Evolutionary conservation across 495 filamentous ascomycete genomes (phyloP).

Genomic region (Bathelium albidoporum): DNA sequence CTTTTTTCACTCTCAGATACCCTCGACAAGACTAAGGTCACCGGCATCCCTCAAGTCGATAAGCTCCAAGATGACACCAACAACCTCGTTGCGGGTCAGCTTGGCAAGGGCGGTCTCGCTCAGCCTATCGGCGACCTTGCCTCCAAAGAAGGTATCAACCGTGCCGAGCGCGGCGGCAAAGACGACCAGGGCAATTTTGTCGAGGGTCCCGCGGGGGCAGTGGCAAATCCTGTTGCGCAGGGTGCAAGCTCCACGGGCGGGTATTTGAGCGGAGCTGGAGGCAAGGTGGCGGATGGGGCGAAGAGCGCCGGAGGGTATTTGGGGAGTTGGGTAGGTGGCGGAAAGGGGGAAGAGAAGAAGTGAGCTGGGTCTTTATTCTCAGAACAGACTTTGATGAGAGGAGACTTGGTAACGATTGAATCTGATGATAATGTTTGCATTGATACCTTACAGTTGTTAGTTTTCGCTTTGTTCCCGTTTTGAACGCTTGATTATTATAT

Average conservation of each 20-base stretch:
- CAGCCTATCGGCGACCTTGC: constrained; percentile 48
- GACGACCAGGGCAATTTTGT: constrained; percentile 46
- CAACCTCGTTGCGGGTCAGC: constrained; percentile 45
- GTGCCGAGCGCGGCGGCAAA: constrained; percentile 51
- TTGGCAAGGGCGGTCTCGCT: constrained; percentile 53
- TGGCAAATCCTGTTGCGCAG: constrained; percentile 15
- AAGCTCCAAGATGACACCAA: constrained; percentile 53
- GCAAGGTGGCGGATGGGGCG: constrained; percentile 11
- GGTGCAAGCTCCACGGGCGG: constrained; percentile 15
- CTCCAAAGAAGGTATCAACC: constrained; percentile 55
- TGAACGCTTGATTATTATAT: neutral
- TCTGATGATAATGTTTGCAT: neutral
- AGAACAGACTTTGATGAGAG: neutral
- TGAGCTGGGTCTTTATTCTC: neutral
- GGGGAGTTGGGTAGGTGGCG: constrained; percentile 24
- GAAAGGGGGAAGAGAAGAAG: constrained; percentile 19
- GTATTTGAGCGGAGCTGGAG: constrained; percentile 11
- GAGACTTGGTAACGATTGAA: neutral
- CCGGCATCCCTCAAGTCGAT: constrained; percentile 49
- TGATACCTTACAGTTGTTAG: neutral
- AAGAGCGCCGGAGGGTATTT: constrained; percentile 31
- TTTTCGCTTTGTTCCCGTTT: neutral
- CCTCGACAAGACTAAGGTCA: constrained; percentile 57
- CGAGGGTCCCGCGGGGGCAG: constrained; percentile 13
- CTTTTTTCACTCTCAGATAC: constrained; percentile 37